A percentile compares a stretch with the other conserved stretches of the same genome.
Conservation (phyloP, 1,284 basidiomycete genomes). For the Microbotryum violaceum region DNA sequence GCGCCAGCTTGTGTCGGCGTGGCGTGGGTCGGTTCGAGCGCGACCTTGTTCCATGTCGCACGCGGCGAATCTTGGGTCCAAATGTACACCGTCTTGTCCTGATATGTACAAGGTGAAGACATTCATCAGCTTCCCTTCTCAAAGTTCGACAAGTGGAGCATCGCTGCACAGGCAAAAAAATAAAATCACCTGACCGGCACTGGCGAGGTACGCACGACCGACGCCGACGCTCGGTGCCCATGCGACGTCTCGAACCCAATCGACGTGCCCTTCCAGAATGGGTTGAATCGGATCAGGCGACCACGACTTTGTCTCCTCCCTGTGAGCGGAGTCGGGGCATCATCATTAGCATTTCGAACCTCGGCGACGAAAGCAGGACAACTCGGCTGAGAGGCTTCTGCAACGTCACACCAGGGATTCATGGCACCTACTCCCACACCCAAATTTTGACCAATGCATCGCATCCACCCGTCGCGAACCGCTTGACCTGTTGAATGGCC, state of each 20-base stretch:
- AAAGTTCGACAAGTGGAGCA: no score
- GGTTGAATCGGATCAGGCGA: slow-evolving; percentile 60
- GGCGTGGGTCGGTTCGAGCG: slow-evolving; percentile 61
- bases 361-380: neutral
- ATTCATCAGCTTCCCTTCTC: neutral
- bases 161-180: slow-evolving; percentile 4
- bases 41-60: slow-evolving; percentile 74
- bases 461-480: slow-evolving; percentile 91
- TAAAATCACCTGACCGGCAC: slow-evolving; percentile 71
- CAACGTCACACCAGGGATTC: neutral
- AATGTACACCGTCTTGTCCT: slow-evolving; percentile 86
- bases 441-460: slow-evolving; percentile 95
- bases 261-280: slow-evolving; percentile 77
- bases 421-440: slow-evolving; percentile 52
- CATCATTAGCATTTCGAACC: no score
- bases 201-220: slow-evolving; percentile 88
- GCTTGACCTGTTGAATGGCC: slow-evolving; percentile 48
- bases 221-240: slow-evolving; percentile 97
- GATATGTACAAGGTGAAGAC: slow-evolving; percentile 3
- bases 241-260: slow-evolving; percentile 97
- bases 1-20: slow-evolving; percentile 12
- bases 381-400: neutral
- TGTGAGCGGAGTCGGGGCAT: neutral
- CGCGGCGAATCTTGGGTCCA: slow-evolving; percentile 81
- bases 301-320: slow-evolving; percentile 55